Percentiles rank a stretch among this genome's conserved stretches.
Conservation (phyloP, 305 asterid genomes). For the Andrographis paniculata region DNA sequence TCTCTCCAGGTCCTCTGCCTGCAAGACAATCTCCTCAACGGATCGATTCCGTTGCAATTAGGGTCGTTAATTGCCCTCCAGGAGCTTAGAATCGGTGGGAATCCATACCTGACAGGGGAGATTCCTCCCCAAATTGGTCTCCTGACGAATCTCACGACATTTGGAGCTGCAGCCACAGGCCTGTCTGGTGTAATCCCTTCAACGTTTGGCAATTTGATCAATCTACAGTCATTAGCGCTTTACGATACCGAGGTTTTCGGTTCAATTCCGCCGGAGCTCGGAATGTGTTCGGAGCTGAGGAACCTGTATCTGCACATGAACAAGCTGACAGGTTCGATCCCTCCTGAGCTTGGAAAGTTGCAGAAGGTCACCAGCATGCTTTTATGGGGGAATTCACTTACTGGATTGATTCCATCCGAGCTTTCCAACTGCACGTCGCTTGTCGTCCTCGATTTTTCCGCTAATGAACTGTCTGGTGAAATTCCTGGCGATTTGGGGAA, state of each 20-base stretch:
- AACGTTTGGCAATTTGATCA: slow-evolving; percentile 57
- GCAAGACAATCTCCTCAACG: slow-evolving; percentile 76
- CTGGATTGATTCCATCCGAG: slow-evolving; percentile 55
- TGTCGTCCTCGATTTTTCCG: slow-evolving; percentile 74
- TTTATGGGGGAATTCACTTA: slow-evolving; percentile 69
- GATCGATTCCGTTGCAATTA: slow-evolving; percentile 54
- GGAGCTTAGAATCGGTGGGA: slow-evolving; percentile 81
- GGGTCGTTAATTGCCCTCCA: slow-evolving; percentile 62
- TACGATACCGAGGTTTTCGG: slow-evolving; percentile 78
- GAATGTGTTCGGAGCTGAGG: slow-evolving; percentile 55
- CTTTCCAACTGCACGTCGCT: slow-evolving; percentile 62
- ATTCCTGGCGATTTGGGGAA: slow-evolving; percentile 69
- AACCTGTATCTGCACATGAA: slow-evolving; percentile 76
- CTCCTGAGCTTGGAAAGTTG: slow-evolving; percentile 55
- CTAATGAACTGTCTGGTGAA: slow-evolving; percentile 61
- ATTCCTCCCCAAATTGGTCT: slow-evolving; percentile 62
- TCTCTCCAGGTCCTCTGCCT: slow-evolving; percentile 65
- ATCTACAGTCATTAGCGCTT: slow-evolving; percentile 55
- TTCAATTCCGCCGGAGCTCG: slow-evolving; percentile 64
- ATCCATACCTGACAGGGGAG: slow-evolving; percentile 57
- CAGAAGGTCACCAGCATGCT: slow-evolving; percentile 74
- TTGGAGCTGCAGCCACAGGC: slow-evolving; percentile 83
- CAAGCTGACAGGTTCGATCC: slow-evolving; percentile 67
- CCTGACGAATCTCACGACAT: slow-evolving; percentile 57
- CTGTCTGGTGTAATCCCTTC: slow-evolving; percentile 69